Evolutionary conservation across 345 rosid species (phyloP), one percentile per base, ranked within the genome.

Genomic region (Pugionium cornutum): DNA sequence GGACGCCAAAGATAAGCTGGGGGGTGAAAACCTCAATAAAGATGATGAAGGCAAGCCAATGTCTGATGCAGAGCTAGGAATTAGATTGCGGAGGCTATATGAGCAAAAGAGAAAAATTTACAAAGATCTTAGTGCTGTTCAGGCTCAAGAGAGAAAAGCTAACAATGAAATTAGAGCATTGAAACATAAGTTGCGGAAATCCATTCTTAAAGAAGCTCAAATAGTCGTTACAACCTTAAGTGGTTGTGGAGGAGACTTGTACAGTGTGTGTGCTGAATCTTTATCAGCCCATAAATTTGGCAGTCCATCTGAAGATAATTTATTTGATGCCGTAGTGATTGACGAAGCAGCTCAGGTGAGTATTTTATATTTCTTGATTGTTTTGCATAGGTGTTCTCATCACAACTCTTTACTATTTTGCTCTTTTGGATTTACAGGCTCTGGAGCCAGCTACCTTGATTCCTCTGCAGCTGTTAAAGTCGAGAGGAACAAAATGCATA

Each of bases 201-300:
- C 86, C 9, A 85, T 92, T 62, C 73, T 92, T 64, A 88, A 76
- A 83, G 99, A 92, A 73, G 99, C 99, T 65, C 97, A 92, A 74
- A 88, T 92, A 74, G 91, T 92, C 11, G 88, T 90, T 46, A 83
- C 97, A 1, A 92, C 99, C 6, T 74, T 92, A 74, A 88, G 99
- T 68, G 99, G 99, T n/a, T 89, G 86, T 77, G 99, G 99, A 77
- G 99, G 99, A 72, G 99, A 92, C 80, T 87, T 92, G 40, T 88
- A 83, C 73, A 86, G 80, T 54, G 97, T 92, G 43, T 92, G 99
- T 78, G 81, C 95, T 56, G 99, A 89, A 68, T 82, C 94, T 62
- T 80, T 81, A 70, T 79, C 89, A 54, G 78, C 80, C 71, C 74
- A 68, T 75, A 89, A 85, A 76, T 88, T 83, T 74, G 83, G 89